phyloP scores from a whole-genome alignment of 345 rosid species.

The Eucalyptus fibrosa region DNA sequence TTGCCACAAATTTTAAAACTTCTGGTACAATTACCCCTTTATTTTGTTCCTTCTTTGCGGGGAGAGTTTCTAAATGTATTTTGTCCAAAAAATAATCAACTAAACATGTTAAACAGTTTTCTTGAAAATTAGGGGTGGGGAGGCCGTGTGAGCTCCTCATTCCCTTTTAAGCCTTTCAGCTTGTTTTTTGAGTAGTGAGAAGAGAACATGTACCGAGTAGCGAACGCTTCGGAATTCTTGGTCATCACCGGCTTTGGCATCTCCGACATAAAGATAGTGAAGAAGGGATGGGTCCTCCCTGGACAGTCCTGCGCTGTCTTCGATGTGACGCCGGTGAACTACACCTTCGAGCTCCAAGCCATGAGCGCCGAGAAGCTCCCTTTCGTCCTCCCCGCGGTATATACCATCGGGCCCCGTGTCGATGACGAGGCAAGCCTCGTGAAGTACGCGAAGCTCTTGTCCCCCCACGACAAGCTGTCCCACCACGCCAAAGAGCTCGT shows the following conservation, averaged over 20 bases:
- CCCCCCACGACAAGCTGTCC: constrained; percentile 52
- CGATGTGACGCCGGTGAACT: constrained; percentile 69
- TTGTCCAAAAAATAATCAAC: neutral
- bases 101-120: neutral
- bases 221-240: constrained; percentile 41
- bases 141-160: neutral
- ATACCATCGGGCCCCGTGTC: constrained; percentile 66
- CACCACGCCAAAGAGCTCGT: constrained; percentile 68
- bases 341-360: constrained; percentile 78
- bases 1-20: neutral
- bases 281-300: constrained; percentile 59
- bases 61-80: neutral
- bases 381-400: constrained; percentile 59
- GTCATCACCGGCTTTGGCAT: constrained; percentile 54
- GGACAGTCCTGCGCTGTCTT: constrained; percentile 43
- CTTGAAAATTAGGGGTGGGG: neutral
- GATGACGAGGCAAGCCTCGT: constrained; percentile 38
- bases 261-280: constrained; percentile 46
- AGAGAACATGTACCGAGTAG: constrained; percentile 33
- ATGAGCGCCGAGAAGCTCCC: constrained; percentile 92
- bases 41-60: neutral
- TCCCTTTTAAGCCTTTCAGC: neutral
- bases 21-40: neutral
- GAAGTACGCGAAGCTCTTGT: constrained; percentile 50
- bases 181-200: neutral